Conservation (phyloP, 1,284 basidiomycete genomes). For the Trametes sp. region DNA sequence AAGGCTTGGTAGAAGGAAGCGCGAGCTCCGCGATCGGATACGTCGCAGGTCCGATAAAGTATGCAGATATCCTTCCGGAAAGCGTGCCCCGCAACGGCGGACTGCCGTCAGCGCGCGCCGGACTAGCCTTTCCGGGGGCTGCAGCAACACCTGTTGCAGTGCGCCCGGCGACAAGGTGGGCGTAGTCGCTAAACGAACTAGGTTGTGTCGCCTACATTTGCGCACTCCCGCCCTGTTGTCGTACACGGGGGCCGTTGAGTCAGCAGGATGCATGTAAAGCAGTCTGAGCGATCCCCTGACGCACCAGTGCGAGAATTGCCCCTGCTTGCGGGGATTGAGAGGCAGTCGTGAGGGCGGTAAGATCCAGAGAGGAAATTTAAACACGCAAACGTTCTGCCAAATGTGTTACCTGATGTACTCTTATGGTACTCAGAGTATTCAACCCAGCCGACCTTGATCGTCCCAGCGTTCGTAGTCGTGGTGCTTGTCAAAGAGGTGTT, state of each 20-base stretch:
- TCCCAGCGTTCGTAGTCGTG: too few relatives aligned
- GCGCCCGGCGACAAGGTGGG: neutral
- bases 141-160: neutral
- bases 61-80: neutral
- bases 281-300: neutral
- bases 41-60: neutral
- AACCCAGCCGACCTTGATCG: too few relatives aligned
- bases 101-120: neutral
- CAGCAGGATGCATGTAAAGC: neutral
- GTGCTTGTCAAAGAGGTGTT: too few relatives aligned
- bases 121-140: neutral
- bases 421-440: too few relatives aligned
- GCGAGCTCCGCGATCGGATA: neutral
- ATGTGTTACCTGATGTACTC: too few relatives aligned
- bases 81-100: neutral
- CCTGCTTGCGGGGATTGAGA: slow-evolving; percentile 11
- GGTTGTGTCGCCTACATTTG: neutral
- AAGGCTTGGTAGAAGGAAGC: neutral
- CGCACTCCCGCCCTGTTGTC: neutral
- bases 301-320: neutral
- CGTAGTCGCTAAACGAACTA: neutral
- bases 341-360: neutral
- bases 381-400: too few relatives aligned
- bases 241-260: slow-evolving; percentile 3
- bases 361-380: slow-evolving; percentile 2